Evolutionary conservation across 768 basidiomycete species (phyloP), one percentile per base, ranked within the genome.

Genomic region (Serendipita sp.): DNA sequence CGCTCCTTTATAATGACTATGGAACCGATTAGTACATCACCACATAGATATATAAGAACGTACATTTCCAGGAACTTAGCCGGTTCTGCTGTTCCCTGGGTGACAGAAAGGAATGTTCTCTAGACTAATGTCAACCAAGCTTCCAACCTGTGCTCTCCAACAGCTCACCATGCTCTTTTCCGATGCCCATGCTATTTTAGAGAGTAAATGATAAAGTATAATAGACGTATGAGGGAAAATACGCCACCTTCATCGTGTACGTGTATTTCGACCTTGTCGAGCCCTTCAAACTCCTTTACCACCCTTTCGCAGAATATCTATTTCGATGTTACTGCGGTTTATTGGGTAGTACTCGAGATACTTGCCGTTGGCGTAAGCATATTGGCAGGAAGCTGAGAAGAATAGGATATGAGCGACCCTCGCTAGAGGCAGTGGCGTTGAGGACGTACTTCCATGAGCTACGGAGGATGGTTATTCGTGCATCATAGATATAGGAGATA

Each of bases 31-130:
- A 44, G 15, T 34, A 60, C 53, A 62, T 34, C 31, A 16, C 45
- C 23, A 34, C 31, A 53, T 45, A 58, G 18, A 40, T 31, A 10
- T 36, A 64, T 77, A 37, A 16, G 13, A 15, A 40, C 60, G 0
- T 69, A 87, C 87, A 94, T 84, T 74, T 94, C 91, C 63, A 94
- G 75, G 74, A 94, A 82, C 73, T 89, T 90, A 44, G 89, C 84
- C 3, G 91, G 91, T 71, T 93, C 87, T 4, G 82, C 77, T 8
- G 87, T 85, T 6, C 91, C 91, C 64, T 83, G 82, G 13, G 88
- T 84, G 15, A 94, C 91, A 0, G 90, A 91, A 33, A 94, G 82
- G 81, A 94, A 91, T 4, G 87, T 84, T 67, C 83, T 80, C 87
- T 88, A 66, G 3, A 18, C 23, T 23, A 23, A 23, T 23, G 23